Base-by-base conservation (phyloP, 2,329 filamentous ascomycete genomes). In the Thelonectria blattea region DNA sequence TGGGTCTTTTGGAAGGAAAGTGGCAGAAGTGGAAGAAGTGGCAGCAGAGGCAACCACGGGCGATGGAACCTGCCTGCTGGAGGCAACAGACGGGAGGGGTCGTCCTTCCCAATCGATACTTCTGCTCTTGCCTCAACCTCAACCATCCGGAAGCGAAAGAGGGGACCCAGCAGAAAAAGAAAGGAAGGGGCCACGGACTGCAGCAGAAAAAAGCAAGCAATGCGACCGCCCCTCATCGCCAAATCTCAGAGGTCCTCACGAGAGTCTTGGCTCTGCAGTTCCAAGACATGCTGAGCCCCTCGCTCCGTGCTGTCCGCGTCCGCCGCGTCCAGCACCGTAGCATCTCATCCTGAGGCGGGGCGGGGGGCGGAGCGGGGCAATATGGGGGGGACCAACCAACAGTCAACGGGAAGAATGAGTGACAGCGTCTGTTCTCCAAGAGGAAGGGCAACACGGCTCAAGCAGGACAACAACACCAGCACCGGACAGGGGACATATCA, bases 331-430 rank as follows among this genome's bases (percentile, higher is more conserved):
- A 30, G 5, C 27, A 30, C 27, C 27, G 20, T 34, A 42, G 52
- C 56, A 65, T 57, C 55, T 61, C 60, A 56, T 61, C 34, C 20
- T 55, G 37, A 43, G 49, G 43, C 60, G 56, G 57, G 37, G 48
- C 46, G 56, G 56, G 57, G 56, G 41, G 67, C 67, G 65, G 67
- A 22, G 65, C 60, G 67, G 67, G 11, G 59, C 58, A 57, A 56
- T 50, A 53, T 37, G 49, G 24, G 37, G n/a, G 27, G 34, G n/a
- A 47, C 47, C 57, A 56, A 34, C 46, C 41, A 47, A 45, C 50
- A 27, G 52, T 47, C 52, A 30, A 49, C 20, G 46, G 27, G 3
- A 46, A 27, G 22, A 42, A 32, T 27, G 42, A 17, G 51, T 18
- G 41, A 30, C 41, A 17, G 17, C 43, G 51, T 53, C 41, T 37